Evolutionary conservation across 202 grass and related monocot genomes (phyloP).

Genomic region (Eragrostis tef): DNA sequence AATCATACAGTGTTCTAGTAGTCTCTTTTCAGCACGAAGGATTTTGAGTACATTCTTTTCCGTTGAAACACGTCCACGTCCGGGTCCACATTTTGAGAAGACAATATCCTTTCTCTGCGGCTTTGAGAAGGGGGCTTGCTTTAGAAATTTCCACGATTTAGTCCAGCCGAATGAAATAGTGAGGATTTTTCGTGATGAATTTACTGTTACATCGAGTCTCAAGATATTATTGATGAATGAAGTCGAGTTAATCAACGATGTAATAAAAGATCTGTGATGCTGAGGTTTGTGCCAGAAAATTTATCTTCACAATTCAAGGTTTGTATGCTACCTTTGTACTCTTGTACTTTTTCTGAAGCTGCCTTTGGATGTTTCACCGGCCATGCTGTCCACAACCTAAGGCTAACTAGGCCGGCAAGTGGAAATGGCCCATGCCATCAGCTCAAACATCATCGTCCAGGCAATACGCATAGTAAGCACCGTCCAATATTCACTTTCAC

Average conservation of each 20-base stretch:
- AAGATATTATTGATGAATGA: neutral
- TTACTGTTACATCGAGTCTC: neutral
- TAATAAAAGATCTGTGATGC: too few relatives aligned
- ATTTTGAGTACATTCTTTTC: neutral
- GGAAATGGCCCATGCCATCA: neutral
- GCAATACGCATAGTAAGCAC: neutral
- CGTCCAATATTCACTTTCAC: neutral
- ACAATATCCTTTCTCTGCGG: neutral
- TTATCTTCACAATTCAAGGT: neutral
- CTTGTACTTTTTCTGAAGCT: too few relatives aligned
- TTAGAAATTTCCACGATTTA: neutral
- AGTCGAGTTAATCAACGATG: too few relatives aligned
- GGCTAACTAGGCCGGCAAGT: neutral
- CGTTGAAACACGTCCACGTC: too few relatives aligned
- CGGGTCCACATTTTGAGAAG: too few relatives aligned
- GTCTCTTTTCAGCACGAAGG: too few relatives aligned
- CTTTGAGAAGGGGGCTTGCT: neutral
- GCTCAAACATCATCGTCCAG: neutral
- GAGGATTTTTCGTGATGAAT: neutral
- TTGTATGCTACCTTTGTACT: neutral
- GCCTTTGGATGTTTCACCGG: slow-evolving; percentile 28
- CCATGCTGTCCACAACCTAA: neutral
- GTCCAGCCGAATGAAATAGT: too few relatives aligned
- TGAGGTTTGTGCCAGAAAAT: neutral
- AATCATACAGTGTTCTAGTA: neutral